Evolutionary conservation across 2,329 filamentous ascomycete species (phyloP), one percentile per base, ranked within the genome.

Genomic region (Colletotrichum cordylinicola): DNA sequence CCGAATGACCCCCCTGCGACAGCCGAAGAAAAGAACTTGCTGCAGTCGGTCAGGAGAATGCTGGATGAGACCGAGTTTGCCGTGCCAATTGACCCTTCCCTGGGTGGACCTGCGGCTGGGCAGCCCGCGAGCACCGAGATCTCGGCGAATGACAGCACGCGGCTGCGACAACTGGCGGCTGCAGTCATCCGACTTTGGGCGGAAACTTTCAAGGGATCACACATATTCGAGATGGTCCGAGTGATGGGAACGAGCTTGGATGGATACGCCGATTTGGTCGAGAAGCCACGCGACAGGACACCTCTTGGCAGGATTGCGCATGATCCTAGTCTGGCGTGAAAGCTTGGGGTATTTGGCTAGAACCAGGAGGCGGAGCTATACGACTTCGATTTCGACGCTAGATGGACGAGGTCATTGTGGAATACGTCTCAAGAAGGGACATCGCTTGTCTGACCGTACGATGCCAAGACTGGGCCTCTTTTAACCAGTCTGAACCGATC

Each of bases 1-100:
- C 87, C 88, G 1, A 85, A 85, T 33, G 89, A 91, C 61, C 83
- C 87, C 35, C 87, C 89, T 5, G 85, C 87, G 9, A 87, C 89
- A 0, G 81, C 82, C 0, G 91, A 92, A 24, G 91, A 92, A 79
- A 88, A 85, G 79, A 87, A 85, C 65, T 83, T 93, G 4, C 84
- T 92, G 35, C 88, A 90, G 67, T 91, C 88, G 80, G 85, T 92
- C 24, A 87, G 90, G 18, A 87, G 88, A 29, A 91, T 92, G 87
- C 84, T 93, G 13, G 90, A 92, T 78, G 91, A 93, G 82, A 92
- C 91, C 1, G 90, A 92, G 78, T 92, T 92, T 77, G 90, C 90
- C 8, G 90, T 92, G 6, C 90, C 90, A 2, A 88, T 91, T 58
- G 90, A 92, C 66, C 89, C 90, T 4, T 90, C 89, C 4, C 83